phyloP scores from a whole-genome alignment of 2,329 filamentous ascomycete genomes.

The Chrysoporthe cubensis region DNA sequence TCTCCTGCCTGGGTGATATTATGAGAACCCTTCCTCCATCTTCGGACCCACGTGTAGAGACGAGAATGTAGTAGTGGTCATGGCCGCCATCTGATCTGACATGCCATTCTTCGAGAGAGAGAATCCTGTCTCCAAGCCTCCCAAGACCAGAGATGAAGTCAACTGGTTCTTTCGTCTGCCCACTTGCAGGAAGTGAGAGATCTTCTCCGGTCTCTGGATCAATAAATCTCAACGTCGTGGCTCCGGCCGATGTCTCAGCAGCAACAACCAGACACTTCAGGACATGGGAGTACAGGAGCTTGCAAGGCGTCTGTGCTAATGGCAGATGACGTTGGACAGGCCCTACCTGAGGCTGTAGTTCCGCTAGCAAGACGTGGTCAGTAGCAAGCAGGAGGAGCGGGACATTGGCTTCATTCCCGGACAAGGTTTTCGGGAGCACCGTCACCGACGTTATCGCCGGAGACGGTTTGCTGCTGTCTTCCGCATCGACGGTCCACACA shows the following conservation, averaged over 20 bases:
- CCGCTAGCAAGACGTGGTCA: slow-evolving; percentile 55
- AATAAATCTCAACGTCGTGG: slow-evolving; percentile 58
- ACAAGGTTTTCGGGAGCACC: slow-evolving; percentile 46
- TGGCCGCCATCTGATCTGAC: slow-evolving; percentile 57
- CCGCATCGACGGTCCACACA: slow-evolving; percentile 57
- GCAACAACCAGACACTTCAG: slow-evolving; percentile 60
- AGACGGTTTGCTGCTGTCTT: slow-evolving; percentile 49
- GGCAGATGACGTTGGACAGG: slow-evolving; percentile 55
- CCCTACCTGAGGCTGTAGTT: slow-evolving; percentile 50
- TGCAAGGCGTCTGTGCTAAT: slow-evolving; percentile 52
- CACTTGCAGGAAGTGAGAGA: slow-evolving; percentile 46
- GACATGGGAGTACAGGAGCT: slow-evolving; percentile 58
- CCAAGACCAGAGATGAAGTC: slow-evolving; percentile 61
- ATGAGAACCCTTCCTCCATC: slow-evolving; percentile 57
- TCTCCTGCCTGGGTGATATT: slow-evolving; percentile 50
- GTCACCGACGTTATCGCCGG: slow-evolving; percentile 54
- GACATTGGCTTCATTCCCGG: slow-evolving; percentile 43
- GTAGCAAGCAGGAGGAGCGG: slow-evolving; percentile 56
- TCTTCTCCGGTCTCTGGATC: slow-evolving; percentile 58
- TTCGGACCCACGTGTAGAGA: slow-evolving; percentile 51
- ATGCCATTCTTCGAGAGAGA: slow-evolving; percentile 67
- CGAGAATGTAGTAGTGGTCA: slow-evolving; percentile 65
- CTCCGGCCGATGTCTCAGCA: slow-evolving; percentile 43
- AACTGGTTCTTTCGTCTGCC: slow-evolving; percentile 40
- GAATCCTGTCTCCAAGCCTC: slow-evolving; percentile 60